Evolutionary conservation across 257 asterid species (phyloP), one percentile per base, ranked within the genome.

Genomic region (Vinca minor): DNA sequence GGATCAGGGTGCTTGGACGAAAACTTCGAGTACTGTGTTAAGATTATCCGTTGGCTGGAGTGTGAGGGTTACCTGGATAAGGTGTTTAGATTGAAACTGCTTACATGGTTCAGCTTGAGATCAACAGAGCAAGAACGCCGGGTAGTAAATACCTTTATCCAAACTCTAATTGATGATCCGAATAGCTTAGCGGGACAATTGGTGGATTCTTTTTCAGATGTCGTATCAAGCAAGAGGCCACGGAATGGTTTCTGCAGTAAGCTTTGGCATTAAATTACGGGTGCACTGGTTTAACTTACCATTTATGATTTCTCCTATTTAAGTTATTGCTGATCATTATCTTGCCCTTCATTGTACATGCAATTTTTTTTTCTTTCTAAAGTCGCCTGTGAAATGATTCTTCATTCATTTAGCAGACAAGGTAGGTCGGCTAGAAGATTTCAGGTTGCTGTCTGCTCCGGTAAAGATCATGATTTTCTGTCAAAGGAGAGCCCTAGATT

Each of bases 91-190:
- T 71, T 88, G 79, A 91, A 86, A 65, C 70, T 91, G 79, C 91
- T 91, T 39, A 88, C 96, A 23, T 91, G 98, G 98, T 86, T 88
- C 78, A 88, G 96, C 74, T 76, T 91, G 63, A 80, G 95, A 69
- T 82, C 96, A 49, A 83, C 95, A 0, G 95, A 79, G 82, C 98
- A 91, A 74, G 98, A 88, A 64, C 84, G 95, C 11, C 79, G 92
- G 76, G 96, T 91, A 74, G 95, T 91, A 20, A 82, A 86, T 79
- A 91, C 95, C 23, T 91, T 83, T 58, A 88, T 91, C 70, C 94
- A 90, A 69, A 79, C 90, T 13, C 73, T 87, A 73, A 76, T 82
- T 13, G 97, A 87, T 52, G 94, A 89, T 76, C 94, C 97, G 8
- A 72, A 66, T 73, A 78, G 94, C 69, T 78, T 89, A 83, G 94